Evolutionary conservation across 2,329 filamentous ascomycete genomes (phyloP).

Genomic region (Colletotrichum liriopes): DNA sequence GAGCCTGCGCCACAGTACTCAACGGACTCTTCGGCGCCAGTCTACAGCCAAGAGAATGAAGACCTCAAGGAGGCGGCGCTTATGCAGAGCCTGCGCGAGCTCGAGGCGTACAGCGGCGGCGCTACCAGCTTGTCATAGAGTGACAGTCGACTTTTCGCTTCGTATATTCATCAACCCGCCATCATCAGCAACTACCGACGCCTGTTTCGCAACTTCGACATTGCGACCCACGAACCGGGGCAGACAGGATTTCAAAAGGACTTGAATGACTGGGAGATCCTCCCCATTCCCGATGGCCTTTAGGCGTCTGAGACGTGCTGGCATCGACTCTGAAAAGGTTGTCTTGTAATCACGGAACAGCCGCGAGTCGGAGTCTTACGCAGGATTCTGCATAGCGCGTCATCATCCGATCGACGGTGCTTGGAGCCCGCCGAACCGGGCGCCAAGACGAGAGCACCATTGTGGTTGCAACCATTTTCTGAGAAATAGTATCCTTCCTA

Average conservation of each 20-base stretch:
- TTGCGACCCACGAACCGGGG: neutral
- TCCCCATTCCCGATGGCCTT: neutral
- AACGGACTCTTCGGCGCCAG: slow-evolving; percentile 23
- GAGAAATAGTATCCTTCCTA: neutral
- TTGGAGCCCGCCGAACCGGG: neutral
- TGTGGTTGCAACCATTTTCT: neutral
- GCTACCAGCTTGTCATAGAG: slow-evolving; percentile 35
- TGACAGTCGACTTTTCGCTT: slow-evolving; percentile 24
- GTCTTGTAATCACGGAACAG: neutral
- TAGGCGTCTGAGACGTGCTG: neutral
- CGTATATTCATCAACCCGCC: slow-evolving; percentile 28
- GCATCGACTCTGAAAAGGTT: neutral
- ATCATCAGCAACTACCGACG: neutral
- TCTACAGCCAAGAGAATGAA: slow-evolving; percentile 39
- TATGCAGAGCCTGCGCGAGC: slow-evolving; percentile 43
- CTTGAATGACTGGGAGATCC: neutral
- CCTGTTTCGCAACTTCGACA: too few species aligned
- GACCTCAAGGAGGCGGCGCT: slow-evolving; percentile 41
- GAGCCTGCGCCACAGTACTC: slow-evolving; percentile 31
- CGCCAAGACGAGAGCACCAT: neutral
- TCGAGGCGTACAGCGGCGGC: slow-evolving; percentile 42
- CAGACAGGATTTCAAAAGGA: neutral
- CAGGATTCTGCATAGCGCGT: slow-evolving; percentile 1
- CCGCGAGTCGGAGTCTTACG: neutral
- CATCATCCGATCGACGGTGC: neutral